A percentile compares a stretch with the other conserved stretches of the same genome.
Conservation (phyloP, 1,139 yeast species). For the Diutina mesorugosa region DNA sequence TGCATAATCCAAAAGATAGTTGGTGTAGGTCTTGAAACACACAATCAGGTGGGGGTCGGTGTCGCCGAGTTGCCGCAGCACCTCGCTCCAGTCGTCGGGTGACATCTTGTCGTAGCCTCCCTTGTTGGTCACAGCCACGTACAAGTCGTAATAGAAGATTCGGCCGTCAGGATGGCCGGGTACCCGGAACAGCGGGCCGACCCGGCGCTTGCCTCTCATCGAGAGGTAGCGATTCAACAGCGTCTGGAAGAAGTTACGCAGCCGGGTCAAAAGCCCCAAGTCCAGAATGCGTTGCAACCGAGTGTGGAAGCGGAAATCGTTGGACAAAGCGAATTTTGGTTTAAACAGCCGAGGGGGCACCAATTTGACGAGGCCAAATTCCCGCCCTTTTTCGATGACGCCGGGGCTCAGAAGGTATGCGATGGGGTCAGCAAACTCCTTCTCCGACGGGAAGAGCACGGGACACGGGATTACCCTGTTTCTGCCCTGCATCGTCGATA, state of each 20-base stretch:
- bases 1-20: constrained; percentile 30
- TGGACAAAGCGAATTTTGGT: constrained; percentile 36
- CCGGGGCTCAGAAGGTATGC: constrained; percentile 41
- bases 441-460: constrained; percentile 36
- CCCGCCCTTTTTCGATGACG: constrained; percentile 37
- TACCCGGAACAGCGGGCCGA: constrained; percentile 9
- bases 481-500: background rate
- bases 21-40: constrained; percentile 20
- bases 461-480: constrained; percentile 17
- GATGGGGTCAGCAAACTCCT: constrained; percentile 52
- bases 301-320: constrained; percentile 47
- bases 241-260: constrained; percentile 46
- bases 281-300: constrained; percentile 53
- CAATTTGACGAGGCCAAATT: constrained; percentile 53
- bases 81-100: constrained; percentile 18
- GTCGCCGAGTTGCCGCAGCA: constrained; percentile 16
- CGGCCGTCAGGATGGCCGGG: constrained; percentile 4
- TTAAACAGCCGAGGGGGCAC: constrained; percentile 49
- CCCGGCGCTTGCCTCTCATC: constrained; percentile 24
- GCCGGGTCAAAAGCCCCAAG: constrained; percentile 48
- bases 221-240: constrained; percentile 45
- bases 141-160: constrained; percentile 42
- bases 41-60: constrained; percentile 8
- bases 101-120: constrained; percentile 14
- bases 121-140: constrained; percentile 22